These are phyloP conservation scores for Dicorynia guianensis DNA, from an alignment of 306 rosid species.

Conservation along the genomic window DNA sequence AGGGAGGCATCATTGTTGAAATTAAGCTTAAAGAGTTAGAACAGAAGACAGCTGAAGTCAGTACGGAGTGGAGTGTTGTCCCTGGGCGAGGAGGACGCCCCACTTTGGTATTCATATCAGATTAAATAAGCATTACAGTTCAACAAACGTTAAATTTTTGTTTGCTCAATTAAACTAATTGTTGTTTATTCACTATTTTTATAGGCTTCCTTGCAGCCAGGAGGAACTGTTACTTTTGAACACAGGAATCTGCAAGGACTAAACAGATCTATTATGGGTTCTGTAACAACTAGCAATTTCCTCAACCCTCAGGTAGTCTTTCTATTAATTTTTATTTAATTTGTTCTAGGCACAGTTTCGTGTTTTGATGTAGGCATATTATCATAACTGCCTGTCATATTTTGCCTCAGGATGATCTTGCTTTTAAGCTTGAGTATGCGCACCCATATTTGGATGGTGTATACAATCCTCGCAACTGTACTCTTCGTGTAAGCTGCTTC, in stretches of 20 bases:
- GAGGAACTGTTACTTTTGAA: constrained; percentile 88
- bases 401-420: constrained; percentile 82
- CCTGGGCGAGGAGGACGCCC: constrained; percentile 97
- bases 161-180: constrained; percentile 30
- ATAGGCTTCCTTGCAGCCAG: constrained; percentile 98
- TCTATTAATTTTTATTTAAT: constrained; percentile 30
- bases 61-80: constrained; percentile 95
- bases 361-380: constrained; percentile 12
- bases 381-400: constrained; percentile 22
- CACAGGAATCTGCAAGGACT: constrained; percentile 86
- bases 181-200: constrained; percentile 37
- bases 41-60: constrained; percentile 92
- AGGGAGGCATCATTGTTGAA: constrained; percentile 94
- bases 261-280: constrained; percentile 83
- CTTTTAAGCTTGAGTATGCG: constrained; percentile 91
- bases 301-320: constrained; percentile 75
- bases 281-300: constrained; percentile 87
- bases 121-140: not conserved
- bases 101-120: constrained; percentile 68
- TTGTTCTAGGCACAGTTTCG: constrained; percentile 25
- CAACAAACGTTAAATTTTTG: not conserved
- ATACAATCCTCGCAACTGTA: constrained; percentile 68
- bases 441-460: constrained; percentile 97
- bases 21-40: constrained; percentile 91
- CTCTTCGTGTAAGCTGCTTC: constrained; percentile 90